Percentiles rank a stretch among this genome's conserved stretches.
Conservation (phyloP, 2,329 filamentous ascomycete species). For the Ceratocystis eucalypticola region DNA sequence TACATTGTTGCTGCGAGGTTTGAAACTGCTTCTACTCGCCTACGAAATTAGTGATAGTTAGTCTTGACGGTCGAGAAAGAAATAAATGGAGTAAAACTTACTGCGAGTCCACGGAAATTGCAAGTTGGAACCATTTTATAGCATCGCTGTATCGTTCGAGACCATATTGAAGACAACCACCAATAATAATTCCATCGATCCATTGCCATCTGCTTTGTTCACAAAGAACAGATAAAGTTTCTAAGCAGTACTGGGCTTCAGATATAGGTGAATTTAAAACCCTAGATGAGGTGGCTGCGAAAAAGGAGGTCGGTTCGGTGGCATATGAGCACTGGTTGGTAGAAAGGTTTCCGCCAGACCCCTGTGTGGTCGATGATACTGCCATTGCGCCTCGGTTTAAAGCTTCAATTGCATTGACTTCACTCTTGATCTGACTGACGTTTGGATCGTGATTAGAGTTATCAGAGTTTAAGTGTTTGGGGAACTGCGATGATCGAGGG, state of each 20-base stretch:
- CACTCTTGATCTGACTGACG: background rate
- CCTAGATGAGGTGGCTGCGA: background rate
- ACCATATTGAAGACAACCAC: slow-evolving; percentile 83
- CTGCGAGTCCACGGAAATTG: slow-evolving; percentile 42
- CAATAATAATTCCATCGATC: slow-evolving; percentile 84
- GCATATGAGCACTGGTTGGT: background rate
- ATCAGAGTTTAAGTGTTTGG: background rate
- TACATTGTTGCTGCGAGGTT: slow-evolving; percentile 84
- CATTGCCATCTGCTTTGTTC: slow-evolving; percentile 73
- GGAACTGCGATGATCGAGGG: slow-evolving; percentile 3
- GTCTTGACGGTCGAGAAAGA: background rate
- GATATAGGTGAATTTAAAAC: background rate
- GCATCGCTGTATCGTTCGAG: slow-evolving; percentile 71
- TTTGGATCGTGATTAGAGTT: background rate
- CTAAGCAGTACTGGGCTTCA: slow-evolving; percentile 51
- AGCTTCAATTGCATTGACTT: background rate
- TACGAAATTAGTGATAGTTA: slow-evolving; percentile 26
- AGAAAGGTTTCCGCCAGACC: background rate
- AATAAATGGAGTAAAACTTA: slow-evolving; percentile 26
- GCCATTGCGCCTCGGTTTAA: too few relatives aligned
- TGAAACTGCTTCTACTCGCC: slow-evolving; percentile 83
- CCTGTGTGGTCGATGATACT: background rate
- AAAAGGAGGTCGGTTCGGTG: background rate
- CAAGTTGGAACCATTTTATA: slow-evolving; percentile 58
- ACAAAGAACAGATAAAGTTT: slow-evolving; percentile 60